Percentiles rank a stretch among this genome's conserved stretches.
Conservation (phyloP, 176 grass and related monocot genomes). For the Musa schizocarpa region DNA sequence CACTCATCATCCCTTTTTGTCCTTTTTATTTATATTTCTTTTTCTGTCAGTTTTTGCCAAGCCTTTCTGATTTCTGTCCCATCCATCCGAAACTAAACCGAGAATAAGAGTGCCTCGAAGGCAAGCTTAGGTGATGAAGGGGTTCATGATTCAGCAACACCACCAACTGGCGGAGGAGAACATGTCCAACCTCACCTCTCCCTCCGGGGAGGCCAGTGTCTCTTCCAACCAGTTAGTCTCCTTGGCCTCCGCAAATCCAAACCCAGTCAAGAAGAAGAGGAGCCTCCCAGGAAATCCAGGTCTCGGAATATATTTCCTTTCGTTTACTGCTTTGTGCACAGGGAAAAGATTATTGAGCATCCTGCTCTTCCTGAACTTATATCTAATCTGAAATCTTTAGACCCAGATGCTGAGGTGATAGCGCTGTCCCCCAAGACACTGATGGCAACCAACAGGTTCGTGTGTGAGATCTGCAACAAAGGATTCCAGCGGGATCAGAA, state of each 20-base stretch:
- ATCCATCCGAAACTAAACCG: background rate
- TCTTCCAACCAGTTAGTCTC: conserved; percentile 48
- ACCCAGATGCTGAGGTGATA: conserved; percentile 91
- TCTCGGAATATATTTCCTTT: background rate
- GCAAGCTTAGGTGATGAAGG: conserved; percentile 44
- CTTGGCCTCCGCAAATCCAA: conserved; percentile 34
- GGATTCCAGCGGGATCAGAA: conserved; percentile 96
- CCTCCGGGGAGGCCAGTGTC: conserved; percentile 73
- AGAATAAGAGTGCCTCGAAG: background rate
- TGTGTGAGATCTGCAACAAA: conserved; percentile 93
- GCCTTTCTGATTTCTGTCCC: background rate
- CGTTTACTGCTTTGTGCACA: background rate
- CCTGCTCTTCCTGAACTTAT: too few species aligned
- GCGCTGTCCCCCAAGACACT: conserved; percentile 68
- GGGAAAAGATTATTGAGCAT: background rate
- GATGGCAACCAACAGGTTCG: conserved; percentile 90
- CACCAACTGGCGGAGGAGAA: conserved; percentile 68
- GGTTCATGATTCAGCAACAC: conserved; percentile 49
- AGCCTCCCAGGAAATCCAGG: conserved; percentile 92
- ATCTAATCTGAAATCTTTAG: conserved; percentile 16
- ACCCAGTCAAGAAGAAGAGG: conserved; percentile 80
- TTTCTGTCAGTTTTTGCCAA: background rate
- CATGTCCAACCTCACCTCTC: conserved; percentile 92
- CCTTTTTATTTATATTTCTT: background rate
- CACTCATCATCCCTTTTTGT: background rate